Conservation (phyloP, 1,284 basidiomycete genomes). For the Ganoderma boninense region DNA sequence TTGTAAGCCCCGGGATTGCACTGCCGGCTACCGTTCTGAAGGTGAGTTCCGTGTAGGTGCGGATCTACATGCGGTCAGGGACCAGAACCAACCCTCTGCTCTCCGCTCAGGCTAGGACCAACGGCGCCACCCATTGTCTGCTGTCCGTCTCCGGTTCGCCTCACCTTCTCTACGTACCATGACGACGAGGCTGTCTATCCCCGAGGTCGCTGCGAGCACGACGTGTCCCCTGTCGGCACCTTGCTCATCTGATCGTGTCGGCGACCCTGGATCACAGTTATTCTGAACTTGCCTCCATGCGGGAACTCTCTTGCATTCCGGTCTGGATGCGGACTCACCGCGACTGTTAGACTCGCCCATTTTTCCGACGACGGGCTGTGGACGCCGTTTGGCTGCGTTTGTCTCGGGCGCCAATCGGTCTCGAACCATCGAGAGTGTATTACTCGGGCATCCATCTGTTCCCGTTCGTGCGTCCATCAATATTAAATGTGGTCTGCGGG, state of each 20-base stretch:
- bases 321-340: not conserved
- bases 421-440: not conserved
- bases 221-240: not conserved
- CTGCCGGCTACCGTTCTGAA: not conserved
- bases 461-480: no score
- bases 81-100: not conserved
- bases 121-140: not conserved
- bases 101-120: not conserved
- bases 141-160: not conserved
- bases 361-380: not conserved
- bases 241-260: not conserved
- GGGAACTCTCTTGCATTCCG: not conserved
- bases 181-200: not conserved
- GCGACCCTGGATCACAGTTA: not conserved
- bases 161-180: not conserved
- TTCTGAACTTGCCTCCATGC: not conserved
- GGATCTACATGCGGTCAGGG: not conserved
- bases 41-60: not conserved
- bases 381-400: not conserved
- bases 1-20: no score
- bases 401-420: not conserved
- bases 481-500: not conserved
- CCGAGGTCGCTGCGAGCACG: not conserved
- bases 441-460: not conserved
- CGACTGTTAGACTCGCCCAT: not conserved